Percentiles rank a stretch among this genome's conserved stretches.
phyloP scores from a whole-genome alignment of 805 yeast species.

The Saccharomycopsis malanga region DNA sequence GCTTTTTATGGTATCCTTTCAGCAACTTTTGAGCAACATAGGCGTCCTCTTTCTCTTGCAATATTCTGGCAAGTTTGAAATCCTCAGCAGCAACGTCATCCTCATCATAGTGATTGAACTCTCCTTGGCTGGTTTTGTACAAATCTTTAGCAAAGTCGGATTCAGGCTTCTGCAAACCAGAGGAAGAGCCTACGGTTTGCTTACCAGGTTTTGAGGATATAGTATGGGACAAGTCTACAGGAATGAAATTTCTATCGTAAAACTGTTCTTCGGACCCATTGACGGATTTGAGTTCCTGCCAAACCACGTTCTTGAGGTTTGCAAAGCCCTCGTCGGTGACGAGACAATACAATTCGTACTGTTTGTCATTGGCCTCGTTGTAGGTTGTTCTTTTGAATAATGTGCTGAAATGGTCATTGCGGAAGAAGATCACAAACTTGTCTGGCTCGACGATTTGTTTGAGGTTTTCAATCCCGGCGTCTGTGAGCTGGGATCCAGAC shows the following conservation, averaged over 20 bases:
- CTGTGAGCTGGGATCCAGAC: constrained; percentile 72
- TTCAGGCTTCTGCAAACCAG: neutral
- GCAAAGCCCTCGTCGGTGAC: constrained; percentile 69
- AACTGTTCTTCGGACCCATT: constrained; percentile 63
- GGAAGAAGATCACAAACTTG: constrained; percentile 63
- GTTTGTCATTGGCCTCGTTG: constrained; percentile 31
- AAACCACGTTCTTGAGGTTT: constrained; percentile 47
- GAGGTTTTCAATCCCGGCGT: constrained; percentile 49
- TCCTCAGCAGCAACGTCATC: constrained; percentile 28
- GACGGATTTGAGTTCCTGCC: constrained; percentile 71
- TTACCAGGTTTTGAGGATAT: neutral
- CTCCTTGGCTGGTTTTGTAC: constrained; percentile 12
- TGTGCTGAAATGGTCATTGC: constrained; percentile 87
- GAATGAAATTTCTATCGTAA: constrained; percentile 58
- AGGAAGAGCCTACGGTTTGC: constrained; percentile 18
- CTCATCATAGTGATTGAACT: constrained; percentile 20
- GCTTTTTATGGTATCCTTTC: neutral
- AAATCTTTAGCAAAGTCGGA: constrained; percentile 10
- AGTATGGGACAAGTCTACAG: constrained; percentile 26
- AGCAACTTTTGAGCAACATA: constrained; percentile 42
- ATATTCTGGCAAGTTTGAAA: constrained; percentile 36
- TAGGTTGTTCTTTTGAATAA: constrained; percentile 33
- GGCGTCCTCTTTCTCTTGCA: constrained; percentile 54
- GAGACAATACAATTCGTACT: constrained; percentile 49
- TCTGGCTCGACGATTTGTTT: constrained; percentile 40